Evolutionary conservation across 306 rosid species (phyloP), one percentile per base, ranked within the genome.

Genomic region (Quercus rubra): DNA sequence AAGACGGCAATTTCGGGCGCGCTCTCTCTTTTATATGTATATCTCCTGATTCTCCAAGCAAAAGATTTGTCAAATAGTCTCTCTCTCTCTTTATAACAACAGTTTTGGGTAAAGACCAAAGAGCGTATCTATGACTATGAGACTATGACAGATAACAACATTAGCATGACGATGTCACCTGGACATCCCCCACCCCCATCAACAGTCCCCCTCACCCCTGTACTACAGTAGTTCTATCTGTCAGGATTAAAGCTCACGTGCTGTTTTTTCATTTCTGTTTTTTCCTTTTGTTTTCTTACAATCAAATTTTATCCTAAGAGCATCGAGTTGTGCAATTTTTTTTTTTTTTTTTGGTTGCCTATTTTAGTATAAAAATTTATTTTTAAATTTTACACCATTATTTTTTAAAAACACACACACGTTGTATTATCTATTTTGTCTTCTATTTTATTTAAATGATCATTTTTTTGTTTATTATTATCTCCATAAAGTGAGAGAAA

Each of bases 131-230:
- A 17, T 4, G 46, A 38, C 46, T 1, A 7, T 8, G 11, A 38
- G 46, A 38, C 46, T 38, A 8, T 38, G 62, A 6, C 19, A 66
- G 73, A 75, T 55, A 27, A 13, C 14, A 76, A 71, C 82, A 76
- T 73, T 73, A 75, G 77, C 83, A 74, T 83, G 86, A 69, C 86
- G 83, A 59, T 49, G 86, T 74, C 80, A 69, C 77, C 86, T 51
- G 77, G 51, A 30, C 23, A 61, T 0, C 23, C 59, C 55, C 28
- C 51, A 68, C 41, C 72, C 2, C 72, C 11, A 68, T 68, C 72
- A 68, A 68, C 18, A 68, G 72, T 68, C 25, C 19, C 14, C 3
- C 46, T 38, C 11, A 38, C 11, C 11, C 46, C 46, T 19, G 0
- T 13, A 10, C 15, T 12, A 12, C 54, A 12, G 12, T 25, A 59